Conservation (phyloP, 1,139 yeast genomes). For the Pichia inconspicua region DNA sequence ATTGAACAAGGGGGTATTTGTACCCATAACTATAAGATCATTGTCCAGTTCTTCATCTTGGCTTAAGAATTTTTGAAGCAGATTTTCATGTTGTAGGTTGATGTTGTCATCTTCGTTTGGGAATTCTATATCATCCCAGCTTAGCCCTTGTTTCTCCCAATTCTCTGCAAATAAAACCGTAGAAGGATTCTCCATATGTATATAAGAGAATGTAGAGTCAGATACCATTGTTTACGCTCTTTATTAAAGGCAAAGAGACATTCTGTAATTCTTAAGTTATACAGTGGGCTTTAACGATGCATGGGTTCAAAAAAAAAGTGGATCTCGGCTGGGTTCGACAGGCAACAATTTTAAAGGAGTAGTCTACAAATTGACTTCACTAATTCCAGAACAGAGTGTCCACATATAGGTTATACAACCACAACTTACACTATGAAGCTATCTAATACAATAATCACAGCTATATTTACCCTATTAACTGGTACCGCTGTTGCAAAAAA, state of each 20-base stretch:
- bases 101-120: conserved; percentile 10
- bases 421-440: conserved; percentile 4
- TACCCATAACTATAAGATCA: conserved; percentile 18
- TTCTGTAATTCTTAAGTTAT: too few species aligned
- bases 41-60: conserved; percentile 23
- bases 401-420: not conserved
- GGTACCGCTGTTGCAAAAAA: conserved; percentile 16
- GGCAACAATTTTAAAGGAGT: not conserved
- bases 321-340: too few species aligned
- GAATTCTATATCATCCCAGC: conserved; percentile 33
- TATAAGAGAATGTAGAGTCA: conserved; percentile 18
- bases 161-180: conserved; percentile 30
- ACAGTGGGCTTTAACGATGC: too few species aligned
- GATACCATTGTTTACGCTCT: conserved; percentile 7
- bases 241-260: not conserved
- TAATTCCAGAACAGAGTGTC: too few species aligned
- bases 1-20: conserved; percentile 22
- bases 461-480: conserved; percentile 1
- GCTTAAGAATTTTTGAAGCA: conserved; percentile 23
- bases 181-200: conserved; percentile 30
- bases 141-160: conserved; percentile 32
- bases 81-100: conserved; percentile 16
- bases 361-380: not conserved
- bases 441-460: not conserved
- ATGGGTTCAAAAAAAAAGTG: too few species aligned